Conservation (phyloP, 129 eudicot species). For the Glebionis coronaria region DNA sequence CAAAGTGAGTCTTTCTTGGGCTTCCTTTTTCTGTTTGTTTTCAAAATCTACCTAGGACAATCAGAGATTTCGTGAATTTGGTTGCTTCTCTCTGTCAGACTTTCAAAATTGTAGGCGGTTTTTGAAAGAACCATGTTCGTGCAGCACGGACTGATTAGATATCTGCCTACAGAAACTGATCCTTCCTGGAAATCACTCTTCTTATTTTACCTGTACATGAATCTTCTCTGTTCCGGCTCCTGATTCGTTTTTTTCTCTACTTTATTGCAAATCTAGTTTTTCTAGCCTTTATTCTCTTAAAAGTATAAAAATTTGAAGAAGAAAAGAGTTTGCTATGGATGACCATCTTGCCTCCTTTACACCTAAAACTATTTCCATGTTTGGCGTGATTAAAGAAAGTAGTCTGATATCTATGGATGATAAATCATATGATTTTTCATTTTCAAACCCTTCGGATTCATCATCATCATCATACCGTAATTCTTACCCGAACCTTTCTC, state of each 20-base stretch:
- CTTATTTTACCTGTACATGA: conserved; percentile 46
- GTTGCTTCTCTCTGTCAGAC: not conserved
- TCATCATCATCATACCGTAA: conserved; percentile 34
- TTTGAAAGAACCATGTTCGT: conserved; percentile 38
- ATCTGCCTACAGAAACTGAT: conserved; percentile 40
- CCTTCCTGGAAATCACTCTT: conserved; percentile 51
- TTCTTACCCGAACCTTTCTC: conserved; percentile 30
- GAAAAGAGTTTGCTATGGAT: conserved; percentile 12
- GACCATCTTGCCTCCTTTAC: conserved; percentile 20
- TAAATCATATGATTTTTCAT: conserved; percentile 30
- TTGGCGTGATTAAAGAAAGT: conserved; percentile 25
- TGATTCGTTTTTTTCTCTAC: conserved; percentile 29
- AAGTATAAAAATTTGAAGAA: not conserved
- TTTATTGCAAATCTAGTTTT: conserved; percentile 8
- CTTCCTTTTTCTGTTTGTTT: not conserved
- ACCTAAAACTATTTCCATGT: conserved; percentile 14
- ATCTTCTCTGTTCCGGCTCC: conserved; percentile 52
- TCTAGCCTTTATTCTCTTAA: conserved; percentile 1
- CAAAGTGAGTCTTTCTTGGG: conserved; percentile 6
- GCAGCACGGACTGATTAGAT: conserved; percentile 37
- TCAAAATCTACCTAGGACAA: not conserved
- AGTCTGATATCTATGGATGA: conserved; percentile 21
- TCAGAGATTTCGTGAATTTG: conserved; percentile 2
- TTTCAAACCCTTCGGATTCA: conserved; percentile 34
- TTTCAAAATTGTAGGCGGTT: not conserved